phyloP scores from a whole-genome alignment of 805 yeast species.

The Metschnikowia cubensis region DNA sequence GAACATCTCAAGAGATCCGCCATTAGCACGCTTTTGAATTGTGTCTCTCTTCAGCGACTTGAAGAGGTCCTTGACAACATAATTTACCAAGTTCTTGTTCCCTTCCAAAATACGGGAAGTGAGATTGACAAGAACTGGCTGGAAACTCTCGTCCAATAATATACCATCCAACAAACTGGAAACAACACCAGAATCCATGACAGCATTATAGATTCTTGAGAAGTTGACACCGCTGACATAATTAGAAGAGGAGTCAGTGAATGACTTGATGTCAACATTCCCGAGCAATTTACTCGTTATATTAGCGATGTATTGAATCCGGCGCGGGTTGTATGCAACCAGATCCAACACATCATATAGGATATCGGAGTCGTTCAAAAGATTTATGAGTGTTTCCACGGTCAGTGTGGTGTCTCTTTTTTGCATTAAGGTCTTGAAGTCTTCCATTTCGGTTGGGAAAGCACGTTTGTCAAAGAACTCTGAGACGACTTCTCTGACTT shows the following conservation, averaged over 20 bases:
- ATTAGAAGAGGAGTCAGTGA: slow-evolving; percentile 7
- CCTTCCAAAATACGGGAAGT: slow-evolving; percentile 28
- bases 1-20: slow-evolving; percentile 25
- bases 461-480: slow-evolving; percentile 7
- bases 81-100: slow-evolving; percentile 26
- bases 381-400: slow-evolving; percentile 21
- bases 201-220: slow-evolving; percentile 21
- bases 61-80: slow-evolving; percentile 22
- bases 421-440: slow-evolving; percentile 8
- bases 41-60: slow-evolving; percentile 17
- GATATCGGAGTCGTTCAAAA: slow-evolving; percentile 32
- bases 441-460: slow-evolving; percentile 12
- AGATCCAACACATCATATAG: slow-evolving; percentile 34
- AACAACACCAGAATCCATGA: slow-evolving; percentile 33
- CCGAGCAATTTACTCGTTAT: slow-evolving; percentile 24
- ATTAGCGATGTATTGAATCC: slow-evolving; percentile 30
- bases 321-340: slow-evolving; percentile 27
- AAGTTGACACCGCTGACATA: slow-evolving; percentile 12
- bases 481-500: slow-evolving; percentile 5
- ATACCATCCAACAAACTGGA: slow-evolving; percentile 34
- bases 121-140: slow-evolving; percentile 31
- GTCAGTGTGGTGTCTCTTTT: slow-evolving; percentile 22
- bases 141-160: slow-evolving; percentile 30
- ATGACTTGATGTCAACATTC: slow-evolving; percentile 10
- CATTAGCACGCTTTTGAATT: slow-evolving; percentile 13